Conservation (phyloP, 352 stramenopile genomes). For the Elongisporangium anandrum region DNA sequence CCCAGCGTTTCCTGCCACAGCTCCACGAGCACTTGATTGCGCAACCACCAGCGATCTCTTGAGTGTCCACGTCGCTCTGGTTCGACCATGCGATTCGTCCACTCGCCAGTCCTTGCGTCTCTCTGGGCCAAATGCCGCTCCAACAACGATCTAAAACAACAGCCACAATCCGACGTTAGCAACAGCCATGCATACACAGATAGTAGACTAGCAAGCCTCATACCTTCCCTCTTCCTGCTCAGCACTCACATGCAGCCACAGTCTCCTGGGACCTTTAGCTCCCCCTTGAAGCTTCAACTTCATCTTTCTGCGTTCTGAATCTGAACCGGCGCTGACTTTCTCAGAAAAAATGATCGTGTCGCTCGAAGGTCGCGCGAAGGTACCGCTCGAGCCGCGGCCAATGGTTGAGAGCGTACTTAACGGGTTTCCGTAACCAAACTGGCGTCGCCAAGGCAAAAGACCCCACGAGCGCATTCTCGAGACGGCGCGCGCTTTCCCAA, state of each 20-base stretch:
- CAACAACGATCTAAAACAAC: not conserved
- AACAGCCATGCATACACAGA: not conserved
- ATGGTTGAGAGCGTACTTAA: conserved; percentile 4
- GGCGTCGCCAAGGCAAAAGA: not conserved
- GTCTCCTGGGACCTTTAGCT: not conserved
- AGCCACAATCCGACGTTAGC: not conserved
- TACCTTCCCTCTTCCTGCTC: not conserved
- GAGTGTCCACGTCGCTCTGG: not conserved
- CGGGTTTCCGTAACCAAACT: not conserved
- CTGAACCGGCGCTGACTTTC: not conserved
- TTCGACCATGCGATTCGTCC: not conserved
- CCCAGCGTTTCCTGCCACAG: not conserved
- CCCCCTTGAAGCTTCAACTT: not conserved
- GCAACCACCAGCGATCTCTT: not conserved
- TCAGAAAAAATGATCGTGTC: conserved; percentile 4
- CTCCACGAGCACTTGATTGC: not conserved
- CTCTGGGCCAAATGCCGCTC: not conserved
- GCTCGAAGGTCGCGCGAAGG: conserved; percentile 20
- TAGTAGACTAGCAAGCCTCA: too few relatives aligned
- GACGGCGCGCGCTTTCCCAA: not conserved
- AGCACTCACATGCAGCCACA: not conserved
- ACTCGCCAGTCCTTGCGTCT: not conserved
- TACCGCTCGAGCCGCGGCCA: conserved; percentile 2
- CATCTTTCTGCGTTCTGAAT: not conserved
- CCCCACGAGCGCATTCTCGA: not conserved